Conservation (phyloP, 2,329 filamentous ascomycete species). For the Botryotinia globosa region DNA sequence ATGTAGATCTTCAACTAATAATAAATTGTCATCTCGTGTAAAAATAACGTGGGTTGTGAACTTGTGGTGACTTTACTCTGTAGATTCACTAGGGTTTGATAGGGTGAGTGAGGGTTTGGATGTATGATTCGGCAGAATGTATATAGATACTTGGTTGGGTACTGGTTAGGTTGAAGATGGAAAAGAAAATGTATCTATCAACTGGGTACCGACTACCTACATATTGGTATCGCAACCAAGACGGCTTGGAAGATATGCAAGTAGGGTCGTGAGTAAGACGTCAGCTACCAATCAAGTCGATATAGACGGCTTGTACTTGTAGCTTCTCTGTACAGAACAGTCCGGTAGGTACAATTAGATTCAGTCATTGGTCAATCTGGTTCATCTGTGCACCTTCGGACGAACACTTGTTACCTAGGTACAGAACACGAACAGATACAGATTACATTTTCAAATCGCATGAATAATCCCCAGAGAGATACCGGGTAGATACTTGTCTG, state of each 20-base stretch:
- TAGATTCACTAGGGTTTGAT: not conserved
- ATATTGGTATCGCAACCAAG: not conserved
- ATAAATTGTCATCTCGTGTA: not conserved
- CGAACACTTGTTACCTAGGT: not conserved
- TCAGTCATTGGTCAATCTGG: not conserved
- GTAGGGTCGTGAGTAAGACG: not conserved
- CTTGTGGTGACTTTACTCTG: not conserved
- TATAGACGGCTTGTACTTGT: not conserved
- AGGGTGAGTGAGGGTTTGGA: not conserved
- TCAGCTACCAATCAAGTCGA: not conserved
- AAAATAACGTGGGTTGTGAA: not conserved
- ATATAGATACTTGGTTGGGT: no score
- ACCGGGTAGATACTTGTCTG: not conserved
- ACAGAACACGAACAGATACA: not conserved
- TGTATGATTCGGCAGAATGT: not conserved
- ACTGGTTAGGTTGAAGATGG: not conserved
- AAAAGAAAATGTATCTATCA: not conserved
- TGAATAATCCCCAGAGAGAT: constrained; percentile 5
- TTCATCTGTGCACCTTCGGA: constrained; percentile 12
- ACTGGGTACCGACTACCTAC: no score
- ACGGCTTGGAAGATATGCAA: not conserved
- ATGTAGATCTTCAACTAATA: constrained; percentile 12
- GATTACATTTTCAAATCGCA: constrained; percentile 1
- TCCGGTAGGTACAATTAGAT: not conserved
- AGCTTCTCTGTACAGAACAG: not conserved